phyloP scores from a whole-genome alignment of 768 basidiomycete species.

The Cyathus striatus region DNA sequence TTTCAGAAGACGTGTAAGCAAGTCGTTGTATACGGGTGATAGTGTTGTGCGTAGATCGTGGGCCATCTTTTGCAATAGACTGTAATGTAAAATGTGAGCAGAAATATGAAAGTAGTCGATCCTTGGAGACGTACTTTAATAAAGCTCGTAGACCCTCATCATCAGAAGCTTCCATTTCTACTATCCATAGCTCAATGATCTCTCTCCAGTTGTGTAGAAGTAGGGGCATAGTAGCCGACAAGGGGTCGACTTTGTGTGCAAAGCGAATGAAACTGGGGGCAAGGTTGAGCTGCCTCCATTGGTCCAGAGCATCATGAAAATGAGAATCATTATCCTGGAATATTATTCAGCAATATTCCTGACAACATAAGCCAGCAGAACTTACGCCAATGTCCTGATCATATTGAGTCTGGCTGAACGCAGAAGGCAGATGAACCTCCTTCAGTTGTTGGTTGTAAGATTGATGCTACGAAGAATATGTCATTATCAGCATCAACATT shows the following conservation, averaged over 20 bases:
- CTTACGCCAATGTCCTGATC: conserved; percentile 57
- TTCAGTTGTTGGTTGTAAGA: conserved; percentile 66
- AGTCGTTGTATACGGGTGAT: conserved; percentile 50
- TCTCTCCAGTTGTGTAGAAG: conserved; percentile 77
- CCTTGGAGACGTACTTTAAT: conserved; percentile 57
- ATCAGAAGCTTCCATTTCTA: conserved; percentile 51
- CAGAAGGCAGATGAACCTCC: conserved; percentile 67
- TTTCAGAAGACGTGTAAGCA: conserved; percentile 51
- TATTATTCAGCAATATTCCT: background rate
- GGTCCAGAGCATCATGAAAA: conserved; percentile 67
- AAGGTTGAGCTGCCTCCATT: conserved; percentile 80
- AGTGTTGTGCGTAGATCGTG: conserved; percentile 81
- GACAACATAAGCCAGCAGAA: conserved; percentile 12
- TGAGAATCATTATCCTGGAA: conserved; percentile 71
- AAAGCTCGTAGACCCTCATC: conserved; percentile 70
- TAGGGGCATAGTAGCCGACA: conserved; percentile 74
- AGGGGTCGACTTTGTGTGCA: conserved; percentile 49
- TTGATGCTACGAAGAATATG: conserved; percentile 48
- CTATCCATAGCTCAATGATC: conserved; percentile 61
- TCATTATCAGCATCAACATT: background rate
- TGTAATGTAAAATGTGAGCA: conserved; percentile 16
- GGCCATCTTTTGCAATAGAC: conserved; percentile 71
- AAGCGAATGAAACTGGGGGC: conserved; percentile 71
- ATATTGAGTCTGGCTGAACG: conserved; percentile 47
- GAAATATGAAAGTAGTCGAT: background rate